Conservation (phyloP, 208 protist species). For the Leishmania lainsoni region DNA sequence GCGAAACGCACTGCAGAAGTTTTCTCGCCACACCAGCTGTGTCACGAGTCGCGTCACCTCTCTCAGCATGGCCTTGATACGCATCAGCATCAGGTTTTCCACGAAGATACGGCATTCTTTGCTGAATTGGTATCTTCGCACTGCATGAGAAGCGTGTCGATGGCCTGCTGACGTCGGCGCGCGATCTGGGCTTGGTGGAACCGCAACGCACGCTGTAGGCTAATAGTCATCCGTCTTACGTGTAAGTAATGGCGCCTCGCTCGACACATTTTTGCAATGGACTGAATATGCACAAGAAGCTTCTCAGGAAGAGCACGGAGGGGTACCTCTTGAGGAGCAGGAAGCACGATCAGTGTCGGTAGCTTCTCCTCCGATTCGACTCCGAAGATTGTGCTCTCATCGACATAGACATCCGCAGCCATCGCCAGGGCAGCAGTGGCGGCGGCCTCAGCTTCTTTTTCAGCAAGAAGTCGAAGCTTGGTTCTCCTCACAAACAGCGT, state of each 20-base stretch:
- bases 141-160: conserved; percentile 12
- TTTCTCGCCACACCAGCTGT: conserved; percentile 72
- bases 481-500: background rate
- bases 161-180: conserved; percentile 9
- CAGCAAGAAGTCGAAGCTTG: background rate
- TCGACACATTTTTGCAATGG: conserved; percentile 13
- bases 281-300: conserved; percentile 20
- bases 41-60: conserved; percentile 56
- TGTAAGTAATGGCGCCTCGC: background rate
- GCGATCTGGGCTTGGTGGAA: background rate
- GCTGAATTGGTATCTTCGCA: conserved; percentile 14
- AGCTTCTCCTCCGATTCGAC: background rate
- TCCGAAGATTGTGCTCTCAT: too few species aligned
- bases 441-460: background rate
- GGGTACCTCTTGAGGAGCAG: background rate
- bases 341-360: background rate
- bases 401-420: background rate
- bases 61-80: conserved; percentile 25
- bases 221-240: background rate
- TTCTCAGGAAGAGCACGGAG: conserved; percentile 11
- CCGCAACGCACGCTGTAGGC: conserved; percentile 24
- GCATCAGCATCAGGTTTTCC: conserved; percentile 22
- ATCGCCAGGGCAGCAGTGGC: background rate
- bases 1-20: conserved; percentile 70
- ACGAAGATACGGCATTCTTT: conserved; percentile 2